A percentile compares a stretch with the other conserved stretches of the same genome.
These are phyloP conservation scores for Verruconis gallopava DNA, from an alignment of 2,329 filamentous ascomycete genomes.

Conservation along the genomic window DNA sequence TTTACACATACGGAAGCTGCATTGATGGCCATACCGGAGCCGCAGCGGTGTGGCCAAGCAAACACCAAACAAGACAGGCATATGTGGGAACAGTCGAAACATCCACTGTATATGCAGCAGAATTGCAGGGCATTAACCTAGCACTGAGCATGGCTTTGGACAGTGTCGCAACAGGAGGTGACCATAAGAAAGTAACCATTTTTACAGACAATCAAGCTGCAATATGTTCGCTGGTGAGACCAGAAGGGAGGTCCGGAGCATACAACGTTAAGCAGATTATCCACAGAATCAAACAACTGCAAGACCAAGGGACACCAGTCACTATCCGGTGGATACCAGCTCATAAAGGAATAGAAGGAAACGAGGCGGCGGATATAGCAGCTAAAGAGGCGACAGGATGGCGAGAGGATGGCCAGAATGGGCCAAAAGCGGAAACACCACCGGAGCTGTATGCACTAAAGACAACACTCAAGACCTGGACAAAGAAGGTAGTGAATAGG, in stretches of 20 bases:
- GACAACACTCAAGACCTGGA: slow-evolving; percentile 9
- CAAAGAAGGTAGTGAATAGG: slow-evolving; percentile 14
- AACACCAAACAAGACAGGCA: too few species aligned
- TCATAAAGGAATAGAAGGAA: too few species aligned
- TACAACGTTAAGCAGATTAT: slow-evolving; percentile 19
- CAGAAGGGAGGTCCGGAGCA: slow-evolving; percentile 17
- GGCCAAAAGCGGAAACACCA: slow-evolving; percentile 10
- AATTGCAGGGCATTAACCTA: too few species aligned
- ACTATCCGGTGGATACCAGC: too few species aligned
- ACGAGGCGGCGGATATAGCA: too few species aligned
- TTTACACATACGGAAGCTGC: too few species aligned
- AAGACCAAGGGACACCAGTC: background rate
- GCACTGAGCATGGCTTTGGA: too few species aligned
- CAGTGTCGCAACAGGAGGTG: too few species aligned
- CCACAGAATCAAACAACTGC: slow-evolving; percentile 11
- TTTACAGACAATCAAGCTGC: slow-evolving; percentile 24
- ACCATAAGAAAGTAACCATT: slow-evolving; percentile 12
- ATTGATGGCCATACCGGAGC: too few species aligned
- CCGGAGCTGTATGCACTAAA: slow-evolving; percentile 12
- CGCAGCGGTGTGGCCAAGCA: too few species aligned
- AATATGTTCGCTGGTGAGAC: slow-evolving; percentile 18
- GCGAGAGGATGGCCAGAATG: slow-evolving; percentile 5
- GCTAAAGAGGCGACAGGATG: slow-evolving; percentile 12
- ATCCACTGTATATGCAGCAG: too few species aligned
- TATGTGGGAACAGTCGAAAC: too few species aligned